Percentiles rank a stretch among this genome's conserved stretches.
Evolutionary conservation across 2,329 filamentous ascomycete species (phyloP).

Genomic region (Pyricularia sp.): DNA sequence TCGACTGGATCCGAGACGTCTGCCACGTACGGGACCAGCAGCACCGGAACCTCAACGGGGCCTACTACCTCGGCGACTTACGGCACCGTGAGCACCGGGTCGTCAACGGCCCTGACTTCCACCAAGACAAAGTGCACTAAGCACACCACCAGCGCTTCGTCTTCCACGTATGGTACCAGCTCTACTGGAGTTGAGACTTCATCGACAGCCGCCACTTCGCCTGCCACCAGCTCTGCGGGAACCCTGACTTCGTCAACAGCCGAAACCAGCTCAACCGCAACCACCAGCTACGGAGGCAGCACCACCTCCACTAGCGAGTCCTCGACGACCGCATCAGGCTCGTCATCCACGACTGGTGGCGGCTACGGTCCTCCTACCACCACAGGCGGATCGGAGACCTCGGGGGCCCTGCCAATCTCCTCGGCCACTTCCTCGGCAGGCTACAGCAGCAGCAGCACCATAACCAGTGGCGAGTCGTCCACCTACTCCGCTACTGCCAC

Average conservation of each 20-base stretch:
- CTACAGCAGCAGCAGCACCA: background rate
- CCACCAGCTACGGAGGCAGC: background rate
- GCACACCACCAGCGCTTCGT: background rate
- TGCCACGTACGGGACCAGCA: background rate
- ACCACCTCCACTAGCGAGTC: background rate
- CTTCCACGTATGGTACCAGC: background rate
- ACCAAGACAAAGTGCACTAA: background rate
- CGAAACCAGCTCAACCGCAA: background rate
- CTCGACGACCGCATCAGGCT: background rate
- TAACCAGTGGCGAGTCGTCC: background rate
- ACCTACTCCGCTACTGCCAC: background rate
- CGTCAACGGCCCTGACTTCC: background rate
- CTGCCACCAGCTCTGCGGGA: background rate
- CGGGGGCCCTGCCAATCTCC: background rate
- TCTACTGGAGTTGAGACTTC: background rate
- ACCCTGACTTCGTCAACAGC: background rate
- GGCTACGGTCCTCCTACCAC: background rate
- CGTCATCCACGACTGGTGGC: background rate
- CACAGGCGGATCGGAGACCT: background rate
- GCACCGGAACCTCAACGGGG: background rate
- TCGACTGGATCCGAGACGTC: background rate
- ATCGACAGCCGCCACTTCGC: background rate
- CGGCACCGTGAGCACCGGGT: background rate
- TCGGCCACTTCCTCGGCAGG: background rate
- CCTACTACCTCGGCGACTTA: background rate